A percentile compares a stretch with the other conserved stretches of the same genome.
These are phyloP conservation scores for Alloteropsis semialata DNA, from an alignment of 176 grass and related monocot genomes.

Conservation along the genomic window DNA sequence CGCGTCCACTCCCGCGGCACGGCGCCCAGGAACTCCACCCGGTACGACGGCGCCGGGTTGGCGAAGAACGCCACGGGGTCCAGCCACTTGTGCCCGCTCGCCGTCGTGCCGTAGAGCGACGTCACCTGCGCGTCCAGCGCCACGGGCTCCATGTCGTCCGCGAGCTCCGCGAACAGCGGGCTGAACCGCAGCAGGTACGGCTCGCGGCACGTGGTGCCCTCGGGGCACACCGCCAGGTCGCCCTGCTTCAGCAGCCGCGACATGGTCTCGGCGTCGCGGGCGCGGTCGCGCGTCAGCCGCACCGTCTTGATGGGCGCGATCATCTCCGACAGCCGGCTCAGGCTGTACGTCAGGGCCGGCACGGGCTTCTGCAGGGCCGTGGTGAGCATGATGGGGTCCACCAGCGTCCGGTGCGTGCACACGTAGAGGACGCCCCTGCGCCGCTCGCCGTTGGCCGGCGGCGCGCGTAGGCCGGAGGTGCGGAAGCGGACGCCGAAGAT, in stretches of 20 bases:
- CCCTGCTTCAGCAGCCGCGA: slow-evolving; percentile 51
- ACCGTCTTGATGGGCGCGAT: slow-evolving; percentile 82
- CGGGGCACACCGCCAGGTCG: slow-evolving; percentile 72
- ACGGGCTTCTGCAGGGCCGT: slow-evolving; percentile 52
- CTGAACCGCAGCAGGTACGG: slow-evolving; percentile 87
- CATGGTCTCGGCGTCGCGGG: slow-evolving; percentile 64
- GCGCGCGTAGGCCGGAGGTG: not conserved
- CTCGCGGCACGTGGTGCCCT: slow-evolving; percentile 94
- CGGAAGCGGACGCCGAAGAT: slow-evolving; percentile 54
- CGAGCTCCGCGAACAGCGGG: slow-evolving; percentile 87
- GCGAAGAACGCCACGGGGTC: slow-evolving; percentile 78
- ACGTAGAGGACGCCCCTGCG: slow-evolving; percentile 63
- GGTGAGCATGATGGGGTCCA: slow-evolving; percentile 75
- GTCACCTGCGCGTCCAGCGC: slow-evolving; percentile 68
- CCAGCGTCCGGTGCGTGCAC: slow-evolving; percentile 81
- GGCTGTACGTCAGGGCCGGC: slow-evolving; percentile 85
- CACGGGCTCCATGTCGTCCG: slow-evolving; percentile 80
- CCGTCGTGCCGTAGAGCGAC: slow-evolving; percentile 67
- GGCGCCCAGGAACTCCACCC: slow-evolving; percentile 58
- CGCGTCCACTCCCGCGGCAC: slow-evolving; percentile 56
- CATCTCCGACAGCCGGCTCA: slow-evolving; percentile 61
- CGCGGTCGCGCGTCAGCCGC: slow-evolving; percentile 66
- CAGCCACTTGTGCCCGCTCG: slow-evolving; percentile 84
- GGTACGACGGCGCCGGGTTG: slow-evolving; percentile 61
- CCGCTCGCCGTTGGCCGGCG: not conserved